Percentiles rank a stretch among this genome's conserved stretches.
Conservation (phyloP, 345 rosid genomes). For the Murraya paniculata region DNA sequence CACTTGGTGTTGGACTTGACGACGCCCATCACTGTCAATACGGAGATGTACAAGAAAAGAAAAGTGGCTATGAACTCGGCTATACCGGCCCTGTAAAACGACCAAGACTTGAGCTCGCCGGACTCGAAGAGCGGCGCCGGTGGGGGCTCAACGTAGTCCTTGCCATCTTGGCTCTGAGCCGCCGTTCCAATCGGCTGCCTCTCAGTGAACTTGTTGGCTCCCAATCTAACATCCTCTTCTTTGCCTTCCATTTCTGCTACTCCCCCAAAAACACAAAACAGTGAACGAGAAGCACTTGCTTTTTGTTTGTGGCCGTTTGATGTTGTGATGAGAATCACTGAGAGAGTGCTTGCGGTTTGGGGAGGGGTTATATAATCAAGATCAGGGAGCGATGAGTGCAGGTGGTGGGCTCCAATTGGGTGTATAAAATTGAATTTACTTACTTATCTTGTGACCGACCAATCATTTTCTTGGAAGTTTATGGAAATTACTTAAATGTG, state of each 20-base stretch:
- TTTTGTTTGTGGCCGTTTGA: background rate
- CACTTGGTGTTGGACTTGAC: constrained; percentile 29
- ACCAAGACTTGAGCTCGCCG: constrained; percentile 40
- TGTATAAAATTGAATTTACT: constrained; percentile 18
- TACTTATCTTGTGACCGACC: constrained; percentile 30
- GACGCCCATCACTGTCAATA: constrained; percentile 58
- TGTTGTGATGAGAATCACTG: background rate
- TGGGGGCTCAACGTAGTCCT: constrained; percentile 51
- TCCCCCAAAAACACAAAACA: background rate
- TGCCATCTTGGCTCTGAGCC: constrained; percentile 41
- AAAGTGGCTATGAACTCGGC: constrained; percentile 56
- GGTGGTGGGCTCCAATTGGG: constrained; percentile 20
- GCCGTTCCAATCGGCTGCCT: constrained; percentile 54
- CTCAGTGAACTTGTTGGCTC: constrained; percentile 53
- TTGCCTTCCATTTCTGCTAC: constrained; percentile 34
- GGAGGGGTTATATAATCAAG: constrained; percentile 21
- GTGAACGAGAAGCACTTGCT: background rate
- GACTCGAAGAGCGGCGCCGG: constrained; percentile 48
- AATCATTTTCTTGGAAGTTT: constrained; percentile 12
- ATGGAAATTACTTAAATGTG: background rate
- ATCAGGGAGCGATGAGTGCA: background rate
- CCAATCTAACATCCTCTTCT: constrained; percentile 55
- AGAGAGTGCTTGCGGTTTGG: no score
- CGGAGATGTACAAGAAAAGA: constrained; percentile 42
- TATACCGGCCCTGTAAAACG: constrained; percentile 53